Base-by-base conservation (phyloP, 257 asterid genomes). In the Lithospermum erythrorhizon region DNA sequence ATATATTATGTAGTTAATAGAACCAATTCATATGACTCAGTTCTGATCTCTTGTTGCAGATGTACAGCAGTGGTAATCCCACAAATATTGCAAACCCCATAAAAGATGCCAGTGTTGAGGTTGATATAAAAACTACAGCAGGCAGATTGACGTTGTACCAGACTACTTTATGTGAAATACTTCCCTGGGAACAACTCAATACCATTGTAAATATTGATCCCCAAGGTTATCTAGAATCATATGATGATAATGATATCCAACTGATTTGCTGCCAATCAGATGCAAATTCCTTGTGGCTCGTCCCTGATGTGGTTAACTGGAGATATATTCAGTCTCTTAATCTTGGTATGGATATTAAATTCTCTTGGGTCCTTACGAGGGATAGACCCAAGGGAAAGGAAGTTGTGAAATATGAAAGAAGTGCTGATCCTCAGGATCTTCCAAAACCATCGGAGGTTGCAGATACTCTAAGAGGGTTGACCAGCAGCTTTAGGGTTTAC, bases 21-120 rank as follows among this genome's bases (percentile, higher is more conserved):
- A 15, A 48, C 17, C 20, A n/a, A 25, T 30, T 56, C 9, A 16
- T 57, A 23, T 62, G 17, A 27, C 21, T 37, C 30, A 61, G 51
- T 63, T 63, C 57, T 35, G 24, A 61, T 62, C 66, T 72, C 70
- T 65, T 70, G 63, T 37, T 74, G 45, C 83, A 93, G 99, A 89
- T 89, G 96, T 93, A 93, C 74, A 93, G 99, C 76, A 89, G 97
- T 53, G 99, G 99, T 24, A 93, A 93, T 73, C 99, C 99, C 35
- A 86, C 99, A 56, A 93, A 93, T 73, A 89, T 93, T 62, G 95
- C 97, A 18, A 93, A 93, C 71, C 99, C 99, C 25, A 78, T 93
- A 65, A 86, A 86, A 29, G 99, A 89, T 77, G 99, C 86, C 65
- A 79, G 86, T 65, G 89, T 93, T 76, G 96, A 89, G 76, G 70